Evolutionary conservation across 164 flowering plant species (phyloP), one percentile per base, ranked within the genome.

Genomic region (Kingdonia uniflora): DNA sequence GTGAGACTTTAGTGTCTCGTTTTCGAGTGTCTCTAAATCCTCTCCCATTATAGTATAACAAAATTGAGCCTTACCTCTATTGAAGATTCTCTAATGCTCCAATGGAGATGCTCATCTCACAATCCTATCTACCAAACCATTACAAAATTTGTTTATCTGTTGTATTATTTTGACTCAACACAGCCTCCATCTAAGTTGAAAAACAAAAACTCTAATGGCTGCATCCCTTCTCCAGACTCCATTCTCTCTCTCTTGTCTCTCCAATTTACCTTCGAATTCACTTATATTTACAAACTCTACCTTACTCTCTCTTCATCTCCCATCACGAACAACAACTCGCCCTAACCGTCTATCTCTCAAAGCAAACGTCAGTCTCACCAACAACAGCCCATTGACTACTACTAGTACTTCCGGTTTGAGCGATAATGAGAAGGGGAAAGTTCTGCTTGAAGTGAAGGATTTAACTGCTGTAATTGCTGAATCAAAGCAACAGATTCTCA

Each of bases 371-470:
- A 45, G 62, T 49, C 42, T 69, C 33, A 40, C 79, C 60, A 67
- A 69, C 51, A 75, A 74, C 37, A 60, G 77, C 54, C 71, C 75
- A 13, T 41, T 56, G 5, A 44, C 61, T 55, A 52, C 68, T 15
- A 41, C 49, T 48, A 21, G 17, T 15, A 62, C 29, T 20, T n/a
- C n/a, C n/a, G n/a, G n/a, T n/a, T n/a, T n/a, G n/a, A 21, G 50
- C 37, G 51, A 20, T 0, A 58, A 20, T 2, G 65, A 47, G 3
- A 40, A 63, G 33, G 59, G 68, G 43, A 73, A 72, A 61, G 70
- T 76, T 19, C 75, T 91, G 43, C 95, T 94, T 5, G 80, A 92
- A 64, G 97, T 92, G 46, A 81, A 59, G 47, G 87, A 76, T 59
- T 74, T 88, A 55, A 78, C 72, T 39, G 97, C 97, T 12, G 91